These are phyloP conservation scores for Eragrostis tef DNA, from an alignment of 202 grass and related monocot genomes.

Conservation along the genomic window DNA sequence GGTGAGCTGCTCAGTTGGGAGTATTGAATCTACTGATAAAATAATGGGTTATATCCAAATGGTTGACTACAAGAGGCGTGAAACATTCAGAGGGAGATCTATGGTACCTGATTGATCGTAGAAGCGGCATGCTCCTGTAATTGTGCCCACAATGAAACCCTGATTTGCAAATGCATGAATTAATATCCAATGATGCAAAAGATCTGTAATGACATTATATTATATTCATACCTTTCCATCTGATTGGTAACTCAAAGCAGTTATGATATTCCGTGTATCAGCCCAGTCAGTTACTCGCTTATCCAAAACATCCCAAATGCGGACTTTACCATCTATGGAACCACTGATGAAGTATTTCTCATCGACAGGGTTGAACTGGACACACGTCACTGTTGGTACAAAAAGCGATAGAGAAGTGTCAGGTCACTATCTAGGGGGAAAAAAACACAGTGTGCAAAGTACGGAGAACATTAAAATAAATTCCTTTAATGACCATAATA, in stretches of 20 bases:
- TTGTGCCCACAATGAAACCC: conserved; percentile 81
- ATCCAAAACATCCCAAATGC: conserved; percentile 75
- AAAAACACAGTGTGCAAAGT: not conserved
- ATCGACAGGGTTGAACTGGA: conserved; percentile 85
- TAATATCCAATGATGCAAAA: conserved; percentile 23
- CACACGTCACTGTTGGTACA: conserved; percentile 70
- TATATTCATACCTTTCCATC: conserved; percentile 76
- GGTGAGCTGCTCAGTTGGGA: conserved; percentile 8
- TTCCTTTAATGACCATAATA: not conserved
- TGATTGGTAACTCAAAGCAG: conserved; percentile 69
- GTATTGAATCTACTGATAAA: not conserved
- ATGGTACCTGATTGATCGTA: conserved; percentile 72
- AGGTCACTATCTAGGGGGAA: conserved; percentile 20
- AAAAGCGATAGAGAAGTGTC: conserved; percentile 30
- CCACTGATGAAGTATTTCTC: conserved; percentile 87
- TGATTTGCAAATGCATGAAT: conserved; percentile 44
- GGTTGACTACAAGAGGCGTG: not conserved
- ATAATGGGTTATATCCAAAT: not conserved
- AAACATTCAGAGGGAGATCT: not conserved
- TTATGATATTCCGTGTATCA: conserved; percentile 76
- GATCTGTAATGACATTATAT: conserved; percentile 28
- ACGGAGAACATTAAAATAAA: not conserved
- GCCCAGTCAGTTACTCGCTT: conserved; percentile 81
- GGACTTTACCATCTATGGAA: conserved; percentile 87
- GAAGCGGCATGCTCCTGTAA: conserved; percentile 73